Evolutionary conservation across 352 stramenopile species (phyloP).

Genomic region (Globisporangium cylindrosporum): DNA sequence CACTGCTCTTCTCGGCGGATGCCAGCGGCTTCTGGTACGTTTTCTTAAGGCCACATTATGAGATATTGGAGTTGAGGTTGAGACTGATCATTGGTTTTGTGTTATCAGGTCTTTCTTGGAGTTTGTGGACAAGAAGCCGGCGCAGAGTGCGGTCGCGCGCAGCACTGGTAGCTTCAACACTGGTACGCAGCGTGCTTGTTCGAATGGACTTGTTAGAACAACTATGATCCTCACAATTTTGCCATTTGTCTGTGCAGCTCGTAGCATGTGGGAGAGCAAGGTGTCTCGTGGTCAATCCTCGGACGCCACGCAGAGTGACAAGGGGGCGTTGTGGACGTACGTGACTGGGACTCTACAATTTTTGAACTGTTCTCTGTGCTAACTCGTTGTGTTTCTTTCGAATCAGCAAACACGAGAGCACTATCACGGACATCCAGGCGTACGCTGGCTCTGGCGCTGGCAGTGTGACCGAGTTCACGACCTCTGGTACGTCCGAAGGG

Average conservation of each 20-base stretch:
- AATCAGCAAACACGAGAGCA: conserved; percentile 78
- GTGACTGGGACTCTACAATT: conserved; percentile 11
- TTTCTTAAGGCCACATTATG: background rate
- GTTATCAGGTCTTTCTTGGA: conserved; percentile 59
- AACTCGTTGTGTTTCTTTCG: background rate
- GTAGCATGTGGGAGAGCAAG: conserved; percentile 85
- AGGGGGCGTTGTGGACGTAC: conserved; percentile 81
- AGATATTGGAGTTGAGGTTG: conserved; percentile 14
- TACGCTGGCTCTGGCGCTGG: conserved; percentile 51
- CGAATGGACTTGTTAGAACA: background rate
- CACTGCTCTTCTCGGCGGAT: conserved; percentile 84
- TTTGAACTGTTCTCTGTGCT: background rate
- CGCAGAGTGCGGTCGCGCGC: conserved; percentile 47
- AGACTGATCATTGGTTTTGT: background rate
- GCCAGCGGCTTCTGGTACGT: conserved; percentile 71
- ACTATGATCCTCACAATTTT: background rate
- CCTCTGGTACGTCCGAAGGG: conserved; percentile 51
- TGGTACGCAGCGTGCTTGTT: conserved; percentile 26
- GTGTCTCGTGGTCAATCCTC: conserved; percentile 80
- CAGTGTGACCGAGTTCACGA: conserved; percentile 74
- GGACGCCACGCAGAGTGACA: conserved; percentile 77
- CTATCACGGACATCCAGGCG: conserved; percentile 81
- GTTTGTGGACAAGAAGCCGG: conserved; percentile 76
- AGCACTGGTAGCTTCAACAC: conserved; percentile 67
- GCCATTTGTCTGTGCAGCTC: conserved; percentile 29